Evolutionary conservation across 1,284 basidiomycete genomes (phyloP), one percentile per base, ranked within the genome.

Genomic region (Rugosomyces carneus): DNA sequence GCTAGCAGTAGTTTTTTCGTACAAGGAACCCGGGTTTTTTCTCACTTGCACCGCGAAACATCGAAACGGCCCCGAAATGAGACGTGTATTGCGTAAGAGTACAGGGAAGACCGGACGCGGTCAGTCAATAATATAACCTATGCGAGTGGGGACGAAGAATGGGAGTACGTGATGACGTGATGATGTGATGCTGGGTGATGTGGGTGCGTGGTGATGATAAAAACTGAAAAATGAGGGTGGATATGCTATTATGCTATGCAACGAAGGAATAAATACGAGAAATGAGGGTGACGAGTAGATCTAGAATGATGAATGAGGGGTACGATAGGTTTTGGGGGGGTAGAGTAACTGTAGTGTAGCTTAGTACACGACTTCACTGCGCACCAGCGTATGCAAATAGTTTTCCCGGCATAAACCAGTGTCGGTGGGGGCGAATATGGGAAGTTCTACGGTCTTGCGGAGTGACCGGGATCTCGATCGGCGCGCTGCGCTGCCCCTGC

Each of bases 361-460:
- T 21, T n/a, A 16, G 27, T 47, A 42, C 7, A 23, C 38, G 8
- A 39, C 11, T 21, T 56, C 50, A 56, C 50, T 58, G 53, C 39
- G 55, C 52, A 37, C 56, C 59, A 40, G 54, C 45, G 37, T 60
- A 56, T 41, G 74, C 60, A 53, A 80, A 76, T 51, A 81, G 58
- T 64, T 71, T 74, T 52, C 69, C 68, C 19, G 76, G 72, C 50
- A 75, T 75, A 59, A 80, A 77, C 78, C 78, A 81, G 57, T 71
- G 67, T 37, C 77, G 71, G 57, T 73, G 69, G 40, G 74, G 68
- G 49, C 75, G 73, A 60, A 72, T 61, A 42, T 72, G 65, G 50
- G 65, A 59, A 44, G 68, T 63, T 53, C 66, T 66, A 53, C 61
- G 55, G 55, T 54, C 54, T 53, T 53, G 52, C 37, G 51, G 44